Evolutionary conservation across 345 rosid genomes (phyloP), one percentile per base, ranked within the genome.

Genomic region (Murraya paniculata): DNA sequence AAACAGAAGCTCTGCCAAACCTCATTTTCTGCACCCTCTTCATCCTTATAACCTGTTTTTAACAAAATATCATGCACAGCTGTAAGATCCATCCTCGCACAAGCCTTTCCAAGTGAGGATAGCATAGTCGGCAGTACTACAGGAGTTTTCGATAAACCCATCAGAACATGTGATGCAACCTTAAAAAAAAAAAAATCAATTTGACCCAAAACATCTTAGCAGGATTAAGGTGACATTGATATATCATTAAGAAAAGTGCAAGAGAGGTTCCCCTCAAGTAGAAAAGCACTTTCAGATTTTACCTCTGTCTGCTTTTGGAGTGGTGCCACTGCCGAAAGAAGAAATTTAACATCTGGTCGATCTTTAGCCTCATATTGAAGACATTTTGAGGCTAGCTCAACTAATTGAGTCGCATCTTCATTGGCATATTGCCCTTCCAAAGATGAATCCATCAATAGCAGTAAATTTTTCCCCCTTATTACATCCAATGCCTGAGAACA

Each of bases 11-110:
- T 62, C 27, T 5, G 7, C 50, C 41, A 4, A 27, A 88, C 91
- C 90, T 90, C 94, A 72, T 88, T 89, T 69, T 89, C 96, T 56
- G 96, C 96, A 74, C 98, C 98, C 83, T 93, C 98, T 74, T 93
- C 96, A 39, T 93, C 98, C 85, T 85, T 91, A 71, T 93, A 93
- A 79, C 96, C 96, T 6, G 92, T 90, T 85, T 93, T 93, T 53
- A 91, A 91, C 85, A 93, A 80, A 53, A 91, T 89, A 61, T 91
- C 98, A 68, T 91, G 94, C 72, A 91, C 92, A 4, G 94, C 90
- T 3, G 86, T 88, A 55, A 95, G 93, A 83, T 95, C 98, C 97
- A 91, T 92, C 81, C 91, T 88, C 0, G 88, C 86, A 66, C 90
- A 89, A 48, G 93, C 95, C 84, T 89, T 88, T 71, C 95, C 95